Evolutionary conservation across 306 rosid genomes (phyloP).

Genomic region (Prunus dulcis): DNA sequence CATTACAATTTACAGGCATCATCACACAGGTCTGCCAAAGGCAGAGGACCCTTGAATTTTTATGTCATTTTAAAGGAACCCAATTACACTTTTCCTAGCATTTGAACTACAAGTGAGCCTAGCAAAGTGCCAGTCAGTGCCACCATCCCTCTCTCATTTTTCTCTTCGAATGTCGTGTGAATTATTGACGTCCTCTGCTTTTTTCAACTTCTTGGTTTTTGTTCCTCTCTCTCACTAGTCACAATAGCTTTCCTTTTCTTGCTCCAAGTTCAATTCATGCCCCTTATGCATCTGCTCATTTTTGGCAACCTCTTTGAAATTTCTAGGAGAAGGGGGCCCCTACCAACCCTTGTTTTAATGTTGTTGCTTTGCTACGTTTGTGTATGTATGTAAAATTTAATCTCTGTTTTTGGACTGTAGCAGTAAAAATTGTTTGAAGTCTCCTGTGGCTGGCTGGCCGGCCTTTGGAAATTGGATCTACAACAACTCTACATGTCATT

Average conservation of each 20-base stretch:
- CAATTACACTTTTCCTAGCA: background rate
- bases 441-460: background rate
- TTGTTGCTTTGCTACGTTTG: no score
- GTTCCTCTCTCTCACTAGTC: background rate
- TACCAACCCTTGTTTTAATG: no score
- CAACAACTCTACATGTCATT: background rate
- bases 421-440: no score
- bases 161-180: conserved; percentile 3
- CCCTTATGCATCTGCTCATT: background rate
- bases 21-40: no score
- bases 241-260: background rate
- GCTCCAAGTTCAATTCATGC: background rate
- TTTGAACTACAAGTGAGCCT: background rate
- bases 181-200: conserved; percentile 3
- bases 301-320: background rate
- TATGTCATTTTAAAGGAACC: background rate
- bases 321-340: background rate
- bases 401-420: no score
- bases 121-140: background rate
- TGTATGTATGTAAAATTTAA: no score
- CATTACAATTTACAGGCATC: background rate
- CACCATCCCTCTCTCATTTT: background rate
- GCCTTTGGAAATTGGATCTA: background rate
- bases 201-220: conserved; percentile 1
- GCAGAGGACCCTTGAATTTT: background rate